Percentiles rank a stretch among this genome's conserved stretches.
These are phyloP conservation scores for Lipomyces yamadae DNA, from an alignment of 805 yeast species.

Conservation along the genomic window DNA sequence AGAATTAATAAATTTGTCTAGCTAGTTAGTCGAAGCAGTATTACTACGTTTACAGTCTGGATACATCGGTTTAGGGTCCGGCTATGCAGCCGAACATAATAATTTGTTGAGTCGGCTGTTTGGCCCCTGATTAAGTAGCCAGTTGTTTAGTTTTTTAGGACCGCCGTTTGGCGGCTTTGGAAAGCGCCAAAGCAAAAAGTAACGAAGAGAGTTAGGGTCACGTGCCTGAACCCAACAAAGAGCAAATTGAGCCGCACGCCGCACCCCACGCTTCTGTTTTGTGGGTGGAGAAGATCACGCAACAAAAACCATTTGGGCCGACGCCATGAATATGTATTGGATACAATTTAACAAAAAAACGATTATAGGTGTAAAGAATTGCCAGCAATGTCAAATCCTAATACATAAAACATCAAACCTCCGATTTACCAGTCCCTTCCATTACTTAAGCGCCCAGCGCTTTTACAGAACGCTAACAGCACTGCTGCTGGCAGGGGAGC, in stretches of 20 bases:
- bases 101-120: too few relatives aligned
- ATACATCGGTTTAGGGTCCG: too few relatives aligned
- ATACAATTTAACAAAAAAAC: background rate
- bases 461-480: conserved; percentile 17
- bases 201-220: too few relatives aligned
- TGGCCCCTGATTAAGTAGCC: too few relatives aligned
- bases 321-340: background rate
- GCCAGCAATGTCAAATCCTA: conserved; percentile 4
- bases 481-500: conserved; percentile 35
- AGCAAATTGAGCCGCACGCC: background rate
- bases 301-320: background rate
- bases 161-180: too few relatives aligned
- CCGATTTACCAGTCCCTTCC: background rate
- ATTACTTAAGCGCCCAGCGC: background rate
- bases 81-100: too few relatives aligned
- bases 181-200: too few relatives aligned
- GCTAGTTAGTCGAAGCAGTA: too few relatives aligned
- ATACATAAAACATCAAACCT: background rate
- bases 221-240: too few relatives aligned
- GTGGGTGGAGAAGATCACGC: background rate
- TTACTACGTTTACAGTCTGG: too few relatives aligned
- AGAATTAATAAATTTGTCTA: too few relatives aligned
- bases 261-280: background rate
- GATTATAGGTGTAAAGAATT: background rate
- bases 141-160: too few relatives aligned